Conservation (phyloP, 495 filamentous ascomycete genomes). For the Tuber borchii region DNA sequence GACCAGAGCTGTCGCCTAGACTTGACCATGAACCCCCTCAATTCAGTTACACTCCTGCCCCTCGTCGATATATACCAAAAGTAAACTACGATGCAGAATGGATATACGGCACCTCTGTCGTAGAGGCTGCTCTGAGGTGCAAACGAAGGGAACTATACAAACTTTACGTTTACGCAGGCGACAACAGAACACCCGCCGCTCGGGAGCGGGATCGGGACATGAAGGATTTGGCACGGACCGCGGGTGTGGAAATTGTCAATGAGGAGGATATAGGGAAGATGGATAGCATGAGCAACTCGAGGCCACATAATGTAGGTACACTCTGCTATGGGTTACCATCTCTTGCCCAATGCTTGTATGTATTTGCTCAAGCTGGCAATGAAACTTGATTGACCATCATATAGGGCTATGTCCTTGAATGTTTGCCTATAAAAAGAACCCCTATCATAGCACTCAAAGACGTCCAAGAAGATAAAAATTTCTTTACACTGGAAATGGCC, state of each 20-base stretch:
- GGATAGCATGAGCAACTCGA: slow-evolving; percentile 69
- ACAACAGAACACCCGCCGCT: slow-evolving; percentile 45
- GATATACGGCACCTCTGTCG: slow-evolving; percentile 73
- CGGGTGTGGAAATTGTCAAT: slow-evolving; percentile 51
- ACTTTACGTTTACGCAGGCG: slow-evolving; percentile 65
- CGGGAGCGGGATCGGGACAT: slow-evolving; percentile 46
- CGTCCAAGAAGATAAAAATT: slow-evolving; percentile 43
- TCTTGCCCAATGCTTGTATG: not conserved
- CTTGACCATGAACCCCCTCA: slow-evolving; percentile 15
- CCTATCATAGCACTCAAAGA: slow-evolving; percentile 58
- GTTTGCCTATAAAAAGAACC: slow-evolving; percentile 68
- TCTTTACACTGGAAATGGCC: slow-evolving; percentile 56
- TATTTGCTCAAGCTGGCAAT: not conserved
- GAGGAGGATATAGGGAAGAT: slow-evolving; percentile 55
- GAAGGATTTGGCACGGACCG: slow-evolving; percentile 54
- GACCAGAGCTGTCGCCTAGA: slow-evolving; percentile 9
- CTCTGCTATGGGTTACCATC: not conserved
- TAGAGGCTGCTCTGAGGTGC: slow-evolving; percentile 71
- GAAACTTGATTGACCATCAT: slow-evolving; percentile 1
- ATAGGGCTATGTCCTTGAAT: slow-evolving; percentile 73
- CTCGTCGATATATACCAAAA: slow-evolving; percentile 24
- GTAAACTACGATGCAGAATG: slow-evolving; percentile 64
- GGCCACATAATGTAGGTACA: slow-evolving; percentile 68
- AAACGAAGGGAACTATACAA: slow-evolving; percentile 69
- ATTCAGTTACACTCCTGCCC: slow-evolving; percentile 17